A percentile compares a stretch with the other conserved stretches of the same genome.
Evolutionary conservation across 805 yeast genomes (phyloP).

Genomic region (Wickerhamomyces queroliae): DNA sequence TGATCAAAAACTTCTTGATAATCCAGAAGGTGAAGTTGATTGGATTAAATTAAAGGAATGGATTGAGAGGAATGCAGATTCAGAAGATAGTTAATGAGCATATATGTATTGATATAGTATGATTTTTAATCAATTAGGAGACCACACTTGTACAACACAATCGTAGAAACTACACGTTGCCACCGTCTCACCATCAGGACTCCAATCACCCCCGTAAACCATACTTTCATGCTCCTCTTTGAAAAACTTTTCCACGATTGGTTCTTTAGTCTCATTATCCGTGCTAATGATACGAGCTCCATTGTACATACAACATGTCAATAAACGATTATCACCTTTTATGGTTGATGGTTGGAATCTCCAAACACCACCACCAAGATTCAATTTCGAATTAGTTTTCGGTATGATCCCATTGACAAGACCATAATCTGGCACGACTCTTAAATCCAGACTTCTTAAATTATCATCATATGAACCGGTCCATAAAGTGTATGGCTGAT

Average conservation of each 20-base stretch:
- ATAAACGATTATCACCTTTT: slow-evolving; percentile 37
- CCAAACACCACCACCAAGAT: slow-evolving; percentile 96
- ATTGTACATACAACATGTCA: slow-evolving; percentile 92
- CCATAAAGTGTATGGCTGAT: slow-evolving; percentile 48
- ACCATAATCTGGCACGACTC: slow-evolving; percentile 40
- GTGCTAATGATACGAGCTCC: slow-evolving; percentile 70
- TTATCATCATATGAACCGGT: slow-evolving; percentile 93
- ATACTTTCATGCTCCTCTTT: slow-evolving; percentile 80
- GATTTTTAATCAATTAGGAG: slow-evolving; percentile 9
- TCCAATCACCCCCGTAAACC: slow-evolving; percentile 96
- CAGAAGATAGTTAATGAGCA: slow-evolving; percentile 7
- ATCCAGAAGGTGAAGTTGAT: slow-evolving; percentile 33
- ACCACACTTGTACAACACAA: slow-evolving; percentile 74
- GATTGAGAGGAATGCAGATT: slow-evolving; percentile 36
- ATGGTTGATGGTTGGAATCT: slow-evolving; percentile 61
- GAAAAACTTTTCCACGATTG: slow-evolving; percentile 35
- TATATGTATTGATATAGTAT: background rate
- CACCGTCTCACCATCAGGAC: slow-evolving; percentile 36
- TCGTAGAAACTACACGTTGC: slow-evolving; percentile 94
- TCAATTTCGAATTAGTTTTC: slow-evolving; percentile 31
- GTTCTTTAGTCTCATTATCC: slow-evolving; percentile 16
- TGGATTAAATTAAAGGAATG: slow-evolving; percentile 37
- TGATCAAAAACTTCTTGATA: slow-evolving; percentile 14
- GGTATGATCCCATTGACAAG: slow-evolving; percentile 50
- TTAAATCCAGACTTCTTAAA: slow-evolving; percentile 61